phyloP scores from a whole-genome alignment of 2,329 filamentous ascomycete species.

The Aureobasidium sp. region DNA sequence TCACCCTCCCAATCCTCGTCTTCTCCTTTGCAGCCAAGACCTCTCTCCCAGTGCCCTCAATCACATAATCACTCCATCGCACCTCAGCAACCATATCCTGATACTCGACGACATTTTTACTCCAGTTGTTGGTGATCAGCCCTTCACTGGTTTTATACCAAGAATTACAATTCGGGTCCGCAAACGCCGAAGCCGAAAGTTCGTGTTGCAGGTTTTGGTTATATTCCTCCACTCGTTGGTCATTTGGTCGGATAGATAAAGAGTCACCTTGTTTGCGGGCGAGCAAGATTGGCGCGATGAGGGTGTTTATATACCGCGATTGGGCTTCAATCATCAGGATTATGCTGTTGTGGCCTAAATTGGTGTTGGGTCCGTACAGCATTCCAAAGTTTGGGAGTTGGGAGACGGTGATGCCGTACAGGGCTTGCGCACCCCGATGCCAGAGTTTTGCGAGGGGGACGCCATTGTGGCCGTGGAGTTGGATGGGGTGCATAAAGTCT shows the following conservation, averaged over 20 bases:
- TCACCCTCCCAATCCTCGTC: conserved; percentile 36
- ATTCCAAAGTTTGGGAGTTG: conserved; percentile 50
- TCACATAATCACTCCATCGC: conserved; percentile 40
- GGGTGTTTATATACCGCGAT: conserved; percentile 45
- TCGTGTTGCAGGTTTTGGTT: conserved; percentile 42
- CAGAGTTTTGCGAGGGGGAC: conserved; percentile 44
- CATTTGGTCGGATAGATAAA: conserved; percentile 37
- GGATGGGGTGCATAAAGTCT: conserved; percentile 53
- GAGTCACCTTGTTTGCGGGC: conserved; percentile 37
- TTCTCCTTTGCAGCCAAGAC: conserved; percentile 28
- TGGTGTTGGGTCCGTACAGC: conserved; percentile 54
- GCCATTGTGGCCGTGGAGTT: conserved; percentile 40
- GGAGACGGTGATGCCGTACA: conserved; percentile 46
- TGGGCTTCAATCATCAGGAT: conserved; percentile 58
- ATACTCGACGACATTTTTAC: conserved; percentile 48
- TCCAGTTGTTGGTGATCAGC: conserved; percentile 52
- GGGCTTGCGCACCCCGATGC: conserved; percentile 45
- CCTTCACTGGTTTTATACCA: conserved; percentile 49
- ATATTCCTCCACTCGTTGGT: conserved; percentile 34
- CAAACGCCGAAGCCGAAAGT: conserved; percentile 42
- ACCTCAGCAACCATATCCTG: conserved; percentile 41
- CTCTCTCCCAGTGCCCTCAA: conserved; percentile 29
- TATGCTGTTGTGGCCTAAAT: conserved; percentile 50
- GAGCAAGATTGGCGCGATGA: conserved; percentile 44
- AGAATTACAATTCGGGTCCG: conserved; percentile 46